Percentiles rank a stretch among this genome's conserved stretches.
phyloP scores from a whole-genome alignment of 2,329 filamentous ascomycete species.

The Talaromyces amestolkiae region DNA sequence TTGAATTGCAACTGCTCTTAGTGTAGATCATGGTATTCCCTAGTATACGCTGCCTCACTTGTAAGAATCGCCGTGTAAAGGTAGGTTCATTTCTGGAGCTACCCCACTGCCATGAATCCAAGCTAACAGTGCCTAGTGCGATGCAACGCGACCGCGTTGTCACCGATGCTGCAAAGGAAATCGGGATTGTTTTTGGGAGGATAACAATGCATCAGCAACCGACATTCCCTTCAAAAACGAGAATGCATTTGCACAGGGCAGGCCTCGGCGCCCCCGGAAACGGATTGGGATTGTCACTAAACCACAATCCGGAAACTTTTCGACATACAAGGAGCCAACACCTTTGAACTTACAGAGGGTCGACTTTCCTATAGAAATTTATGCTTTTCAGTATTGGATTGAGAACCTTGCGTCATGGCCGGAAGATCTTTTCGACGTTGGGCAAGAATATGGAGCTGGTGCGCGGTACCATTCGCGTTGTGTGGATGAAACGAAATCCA shows the following conservation, averaged over 20 bases:
- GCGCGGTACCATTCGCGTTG: constrained; percentile 21
- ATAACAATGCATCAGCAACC: constrained; percentile 14
- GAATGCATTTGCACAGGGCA: constrained; percentile 26
- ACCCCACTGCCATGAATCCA: background rate
- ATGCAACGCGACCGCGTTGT: constrained; percentile 21
- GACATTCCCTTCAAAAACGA: constrained; percentile 24
- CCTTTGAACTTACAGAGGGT: background rate
- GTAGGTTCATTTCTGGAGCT: constrained; percentile 6
- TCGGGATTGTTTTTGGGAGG: constrained; percentile 24
- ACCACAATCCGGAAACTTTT: background rate
- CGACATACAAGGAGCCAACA: background rate
- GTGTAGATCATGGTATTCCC: constrained; percentile 20
- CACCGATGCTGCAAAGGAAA: constrained; percentile 24
- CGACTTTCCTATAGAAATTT: constrained; percentile 20
- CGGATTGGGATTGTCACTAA: background rate
- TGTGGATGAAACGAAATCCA: constrained; percentile 19
- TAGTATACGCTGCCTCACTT: constrained; percentile 22
- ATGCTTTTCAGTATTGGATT: constrained; percentile 27
- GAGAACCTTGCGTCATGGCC: constrained; percentile 22
- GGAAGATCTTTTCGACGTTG: constrained; percentile 22
- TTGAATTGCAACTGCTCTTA: background rate
- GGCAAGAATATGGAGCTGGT: constrained; percentile 24
- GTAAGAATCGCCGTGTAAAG: constrained; percentile 25
- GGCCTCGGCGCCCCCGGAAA: constrained; percentile 23
- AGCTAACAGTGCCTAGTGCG: constrained; percentile 20